Evolutionary conservation across 2,329 filamentous ascomycete species (phyloP).

Genomic region (Incumbomyces delicatus): DNA sequence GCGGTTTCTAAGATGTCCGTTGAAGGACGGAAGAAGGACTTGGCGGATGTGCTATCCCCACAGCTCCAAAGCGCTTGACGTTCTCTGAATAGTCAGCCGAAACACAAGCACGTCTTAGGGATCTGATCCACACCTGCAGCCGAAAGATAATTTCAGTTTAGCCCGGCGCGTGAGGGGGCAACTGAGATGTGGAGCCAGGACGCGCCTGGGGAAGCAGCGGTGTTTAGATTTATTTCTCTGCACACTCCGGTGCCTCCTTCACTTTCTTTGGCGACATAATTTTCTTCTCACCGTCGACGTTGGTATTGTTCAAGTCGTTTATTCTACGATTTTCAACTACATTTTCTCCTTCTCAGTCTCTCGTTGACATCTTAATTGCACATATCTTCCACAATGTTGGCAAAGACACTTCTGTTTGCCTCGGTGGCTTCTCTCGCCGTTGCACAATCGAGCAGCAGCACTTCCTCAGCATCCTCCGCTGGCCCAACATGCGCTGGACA

Average conservation of each 20-base stretch:
- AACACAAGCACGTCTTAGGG: too few species aligned
- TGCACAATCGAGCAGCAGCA: slow-evolving; percentile 19
- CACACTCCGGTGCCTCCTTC: background rate
- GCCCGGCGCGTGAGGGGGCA: background rate
- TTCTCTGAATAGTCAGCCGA: too few species aligned
- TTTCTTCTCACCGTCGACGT: background rate
- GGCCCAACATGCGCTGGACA: slow-evolving; percentile 20
- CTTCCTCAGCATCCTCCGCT: slow-evolving; percentile 10
- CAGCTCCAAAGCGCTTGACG: too few species aligned
- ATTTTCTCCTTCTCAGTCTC: slow-evolving; percentile 1
- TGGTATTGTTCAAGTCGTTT: too few species aligned
- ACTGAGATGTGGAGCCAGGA: background rate
- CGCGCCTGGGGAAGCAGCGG: background rate
- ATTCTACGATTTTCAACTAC: background rate
- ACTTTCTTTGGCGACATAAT: background rate
- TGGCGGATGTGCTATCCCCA: too few species aligned
- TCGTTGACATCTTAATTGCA: background rate
- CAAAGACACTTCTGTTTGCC: slow-evolving; percentile 19
- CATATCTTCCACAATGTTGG: slow-evolving; percentile 11
- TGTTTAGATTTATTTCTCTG: background rate
- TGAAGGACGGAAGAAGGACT: too few species aligned
- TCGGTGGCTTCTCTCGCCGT: slow-evolving; percentile 21
- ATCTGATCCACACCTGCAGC: background rate
- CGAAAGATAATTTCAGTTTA: background rate
- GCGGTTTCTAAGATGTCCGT: too few species aligned